Evolutionary conservation across 2,329 filamentous ascomycete genomes (phyloP).

Genomic region (Phialophora verrucosa): DNA sequence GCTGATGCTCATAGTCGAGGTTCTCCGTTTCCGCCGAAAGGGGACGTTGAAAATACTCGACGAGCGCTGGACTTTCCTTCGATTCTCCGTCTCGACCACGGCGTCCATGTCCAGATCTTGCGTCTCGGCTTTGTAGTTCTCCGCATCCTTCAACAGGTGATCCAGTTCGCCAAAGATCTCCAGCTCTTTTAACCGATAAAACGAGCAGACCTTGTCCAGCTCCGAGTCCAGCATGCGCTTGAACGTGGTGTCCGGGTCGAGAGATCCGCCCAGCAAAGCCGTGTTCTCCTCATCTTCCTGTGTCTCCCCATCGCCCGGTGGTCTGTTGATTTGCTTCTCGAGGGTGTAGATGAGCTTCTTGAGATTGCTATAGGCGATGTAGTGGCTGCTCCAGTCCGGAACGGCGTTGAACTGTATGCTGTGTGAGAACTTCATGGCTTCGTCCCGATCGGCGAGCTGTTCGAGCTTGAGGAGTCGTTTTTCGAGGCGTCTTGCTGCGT

Average conservation of each 20-base stretch:
- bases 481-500: constrained; percentile 12
- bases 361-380: constrained; percentile 97
- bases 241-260: constrained; percentile 82
- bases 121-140: constrained; percentile 67
- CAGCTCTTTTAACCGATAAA: constrained; percentile 86
- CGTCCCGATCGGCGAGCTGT: constrained; percentile 34
- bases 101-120: constrained; percentile 52
- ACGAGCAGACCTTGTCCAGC: constrained; percentile 90
- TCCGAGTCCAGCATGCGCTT: constrained; percentile 81
- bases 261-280: constrained; percentile 72
- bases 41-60: constrained; percentile 61
- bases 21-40: constrained; percentile 53
- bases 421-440: constrained; percentile 95
- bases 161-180: constrained; percentile 84
- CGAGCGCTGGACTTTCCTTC: constrained; percentile 49
- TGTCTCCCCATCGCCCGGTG: constrained; percentile 55
- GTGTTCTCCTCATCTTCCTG: constrained; percentile 78
- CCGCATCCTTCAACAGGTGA: constrained; percentile 75
- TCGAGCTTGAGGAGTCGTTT: constrained; percentile 38
- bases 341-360: constrained; percentile 98
- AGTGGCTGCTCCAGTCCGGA: constrained; percentile 98
- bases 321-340: constrained; percentile 78
- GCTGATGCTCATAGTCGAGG: constrained; percentile 52
- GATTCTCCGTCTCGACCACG: constrained; percentile 50
- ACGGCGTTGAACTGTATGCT: constrained; percentile 99